Evolutionary conservation across 2,329 filamentous ascomycete species (phyloP).

Genomic region (Endocalyx cinctus): DNA sequence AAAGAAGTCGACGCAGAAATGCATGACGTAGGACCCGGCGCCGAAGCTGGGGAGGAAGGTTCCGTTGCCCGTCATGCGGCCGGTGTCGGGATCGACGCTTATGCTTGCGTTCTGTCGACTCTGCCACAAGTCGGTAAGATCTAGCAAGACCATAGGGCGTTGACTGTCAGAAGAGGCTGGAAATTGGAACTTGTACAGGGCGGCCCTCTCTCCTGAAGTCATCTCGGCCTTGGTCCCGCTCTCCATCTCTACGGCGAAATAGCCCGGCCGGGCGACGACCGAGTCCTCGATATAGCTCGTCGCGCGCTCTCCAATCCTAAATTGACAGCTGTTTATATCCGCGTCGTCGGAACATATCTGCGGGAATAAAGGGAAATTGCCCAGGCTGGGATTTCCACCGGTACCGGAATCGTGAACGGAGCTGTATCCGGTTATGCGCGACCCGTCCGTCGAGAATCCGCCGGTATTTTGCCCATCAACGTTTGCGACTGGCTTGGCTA

Average conservation of each 20-base stretch:
- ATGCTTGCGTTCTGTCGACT: constrained; percentile 45
- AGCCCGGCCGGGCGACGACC: constrained; percentile 46
- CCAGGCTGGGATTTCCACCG: constrained; percentile 39
- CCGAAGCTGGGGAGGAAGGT: constrained; percentile 59
- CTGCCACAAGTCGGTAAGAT: constrained; percentile 56
- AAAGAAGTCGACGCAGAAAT: constrained; percentile 58
- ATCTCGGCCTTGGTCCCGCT: constrained; percentile 53
- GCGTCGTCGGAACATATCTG: constrained; percentile 40
- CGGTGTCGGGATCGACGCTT: constrained; percentile 43
- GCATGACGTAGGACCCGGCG: constrained; percentile 50
- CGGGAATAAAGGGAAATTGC: constrained; percentile 43
- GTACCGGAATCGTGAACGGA: constrained; percentile 40
- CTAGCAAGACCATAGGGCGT: constrained; percentile 52
- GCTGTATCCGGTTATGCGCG: constrained; percentile 47
- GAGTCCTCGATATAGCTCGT: constrained; percentile 35
- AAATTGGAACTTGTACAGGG: constrained; percentile 58
- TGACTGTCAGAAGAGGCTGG: constrained; percentile 24
- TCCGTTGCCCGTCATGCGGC: constrained; percentile 52
- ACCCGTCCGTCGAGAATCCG: constrained; percentile 42
- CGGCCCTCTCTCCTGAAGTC: constrained; percentile 56
- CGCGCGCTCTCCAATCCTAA: constrained; percentile 42
- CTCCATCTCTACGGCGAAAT: constrained; percentile 52
- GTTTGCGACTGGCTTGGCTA: constrained; percentile 53
- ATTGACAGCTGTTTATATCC: constrained; percentile 53
- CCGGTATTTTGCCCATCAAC: constrained; percentile 41